phyloP scores from a whole-genome alignment of 176 grass and related monocot species.

The Chloris gayana region DNA sequence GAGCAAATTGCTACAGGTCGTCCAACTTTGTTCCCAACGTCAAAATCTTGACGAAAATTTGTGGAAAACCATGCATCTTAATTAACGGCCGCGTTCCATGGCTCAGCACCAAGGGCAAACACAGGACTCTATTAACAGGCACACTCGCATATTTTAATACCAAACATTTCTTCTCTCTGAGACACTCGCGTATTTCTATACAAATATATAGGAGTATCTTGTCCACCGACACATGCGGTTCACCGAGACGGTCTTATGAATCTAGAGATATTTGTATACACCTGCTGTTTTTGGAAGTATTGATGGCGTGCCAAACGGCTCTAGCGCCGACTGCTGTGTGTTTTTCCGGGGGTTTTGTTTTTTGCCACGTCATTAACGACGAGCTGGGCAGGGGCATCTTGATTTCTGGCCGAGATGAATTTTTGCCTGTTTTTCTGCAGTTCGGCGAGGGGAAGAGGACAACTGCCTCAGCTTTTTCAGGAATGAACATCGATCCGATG shows the following conservation, averaged over 20 bases:
- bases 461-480: conserved; percentile 34
- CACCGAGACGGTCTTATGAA: background rate
- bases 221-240: conserved; percentile 22
- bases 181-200: too few relatives aligned
- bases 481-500: background rate
- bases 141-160: background rate
- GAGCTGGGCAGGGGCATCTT: conserved; percentile 24
- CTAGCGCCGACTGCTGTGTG: background rate
- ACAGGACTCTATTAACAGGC: too few relatives aligned
- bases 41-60: background rate
- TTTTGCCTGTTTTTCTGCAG: conserved; percentile 31
- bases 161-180: background rate
- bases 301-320: background rate
- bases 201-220: too few relatives aligned
- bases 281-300: background rate
- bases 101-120: background rate
- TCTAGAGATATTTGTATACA: background rate
- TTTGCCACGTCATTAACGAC: conserved; percentile 24
- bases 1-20: too few relatives aligned
- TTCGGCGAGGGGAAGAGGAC: conserved; percentile 6
- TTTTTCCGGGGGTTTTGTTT: background rate
- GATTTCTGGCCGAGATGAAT: conserved; percentile 26
- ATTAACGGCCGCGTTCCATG: background rate
- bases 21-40: too few relatives aligned
- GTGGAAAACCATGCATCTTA: background rate